Evolutionary conservation across 345 rosid genomes (phyloP), one percentile per base, ranked within the genome.

Genomic region (Sonneratia alba): DNA sequence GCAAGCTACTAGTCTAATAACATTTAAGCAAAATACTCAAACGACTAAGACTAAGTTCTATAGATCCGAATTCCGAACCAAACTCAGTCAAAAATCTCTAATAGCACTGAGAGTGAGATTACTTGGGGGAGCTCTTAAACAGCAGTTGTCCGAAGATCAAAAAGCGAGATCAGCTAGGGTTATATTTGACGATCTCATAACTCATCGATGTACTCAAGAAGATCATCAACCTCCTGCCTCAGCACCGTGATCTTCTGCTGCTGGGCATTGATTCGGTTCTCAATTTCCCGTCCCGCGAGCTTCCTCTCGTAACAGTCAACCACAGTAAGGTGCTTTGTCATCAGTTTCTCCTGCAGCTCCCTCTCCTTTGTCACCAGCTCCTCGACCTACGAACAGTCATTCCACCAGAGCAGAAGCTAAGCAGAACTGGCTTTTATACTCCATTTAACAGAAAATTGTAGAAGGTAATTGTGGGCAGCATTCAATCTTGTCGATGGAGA

Each of bases 161-260:
- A n/a, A 62, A 1, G 66, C 7, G 37, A 6, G 66, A 62, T 2
- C 45, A 10, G 12, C 7, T 56, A 47, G 3, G 3, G 42, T 45
- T 0, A 3, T 34, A 56, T 13, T 47, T 47, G 21, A 12, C 32
- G 6, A 62, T 32, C 22, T 79, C 75, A 86, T 80, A 92, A 86
- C 82, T 89, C 97, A 61, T 89, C 92, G 19, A 95, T 82, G 79
- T 85, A 81, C 22, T 92, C 98, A 24, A 89, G 84, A 77, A 92
- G 90, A 79, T 90, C 92, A 42, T 90, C 97, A 14, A 95, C 85
- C 74, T 95, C 99, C 82, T 87, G 94, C 85, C 89, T 90, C 84
- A 92, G 71, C 6, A 85, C 80, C 43, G 78, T 62, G 56, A 95
- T 78, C 83, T 86, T 92, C 78, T 80, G 96, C 82, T 89, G 97